These are phyloP conservation scores for Mycena alexandri DNA, from an alignment of 768 basidiomycete genomes.

Conservation along the genomic window DNA sequence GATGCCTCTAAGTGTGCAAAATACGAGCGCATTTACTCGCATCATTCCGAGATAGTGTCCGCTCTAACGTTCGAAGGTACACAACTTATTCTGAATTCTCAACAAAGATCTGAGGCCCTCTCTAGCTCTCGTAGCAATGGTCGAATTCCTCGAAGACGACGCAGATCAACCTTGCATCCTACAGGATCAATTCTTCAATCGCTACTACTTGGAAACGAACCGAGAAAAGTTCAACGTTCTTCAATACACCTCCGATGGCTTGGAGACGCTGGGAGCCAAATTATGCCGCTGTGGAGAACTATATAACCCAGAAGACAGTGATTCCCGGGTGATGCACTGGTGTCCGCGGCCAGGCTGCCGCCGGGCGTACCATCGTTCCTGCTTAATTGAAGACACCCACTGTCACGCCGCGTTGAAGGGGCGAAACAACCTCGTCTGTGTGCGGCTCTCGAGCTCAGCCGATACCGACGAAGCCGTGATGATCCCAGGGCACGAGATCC, in stretches of 20 bases:
- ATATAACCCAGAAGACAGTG: slow-evolving; percentile 24
- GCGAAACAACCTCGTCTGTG: not conserved
- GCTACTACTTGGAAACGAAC: slow-evolving; percentile 22
- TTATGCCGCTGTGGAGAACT: slow-evolving; percentile 14
- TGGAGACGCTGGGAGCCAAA: not conserved
- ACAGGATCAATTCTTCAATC: slow-evolving; percentile 20
- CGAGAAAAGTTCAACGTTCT: not conserved
- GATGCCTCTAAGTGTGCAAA: slow-evolving; percentile 4
- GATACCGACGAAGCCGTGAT: slow-evolving; percentile 3
- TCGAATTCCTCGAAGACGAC: slow-evolving; percentile 24
- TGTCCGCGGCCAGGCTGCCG: slow-evolving; percentile 28
- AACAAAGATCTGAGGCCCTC: not conserved
- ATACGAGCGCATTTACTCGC: slow-evolving; percentile 27
- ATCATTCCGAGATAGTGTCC: slow-evolving; percentile 26
- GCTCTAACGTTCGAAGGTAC: slow-evolving; percentile 11
- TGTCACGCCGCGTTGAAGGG: not conserved
- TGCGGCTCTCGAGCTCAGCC: slow-evolving; percentile 16
- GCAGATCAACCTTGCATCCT: slow-evolving; percentile 22
- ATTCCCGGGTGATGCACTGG: slow-evolving; percentile 25
- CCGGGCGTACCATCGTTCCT: slow-evolving; percentile 14
- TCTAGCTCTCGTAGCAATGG: slow-evolving; percentile 9
- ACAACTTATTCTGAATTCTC: not conserved
- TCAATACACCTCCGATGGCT: slow-evolving; percentile 3
- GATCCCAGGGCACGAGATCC: not conserved
- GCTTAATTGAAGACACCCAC: not conserved